Base-by-base conservation (phyloP, 129 eudicot species). In the Tagetes patula region DNA sequence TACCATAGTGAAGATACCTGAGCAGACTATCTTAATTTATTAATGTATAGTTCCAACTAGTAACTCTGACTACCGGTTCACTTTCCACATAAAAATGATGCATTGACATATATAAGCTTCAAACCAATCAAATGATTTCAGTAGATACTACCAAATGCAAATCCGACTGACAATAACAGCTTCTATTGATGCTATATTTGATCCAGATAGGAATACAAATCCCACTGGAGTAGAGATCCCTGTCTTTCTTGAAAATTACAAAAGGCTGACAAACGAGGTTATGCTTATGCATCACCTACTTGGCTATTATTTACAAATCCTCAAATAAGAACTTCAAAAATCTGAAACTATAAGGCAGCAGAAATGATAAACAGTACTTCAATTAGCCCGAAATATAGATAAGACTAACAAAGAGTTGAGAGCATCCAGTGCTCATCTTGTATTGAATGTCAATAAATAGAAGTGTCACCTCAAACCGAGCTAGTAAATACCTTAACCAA, bases 291-390 rank as follows among this genome's bases (percentile, higher is more conserved):
- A 5, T 70, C 74, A 50, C 64, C 49, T 70, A 70, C 50, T 70
- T 52, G 46, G 59, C 75, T 59, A 70, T 38, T 46, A 53, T 53
- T 14, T 70, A 10, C 38, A 53, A 55, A 32, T 70, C 37, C 4
- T 30, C 32, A 54, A 54, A 48, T 47, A 34, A 70, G 20, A 70
- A 39, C 73, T 69, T 48, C 46, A 4, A 69, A n/a, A 69, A 69
- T 11, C 58, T 68, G 64, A 53, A 70, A 70, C 75, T 53, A 43
- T 70, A 38, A 70, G 39, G 66, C 34, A 65, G 31, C 37, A 60
- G 27, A 31, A 33, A 8, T 13, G 6, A 53, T 38, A n/a, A 59
- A 13, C 34, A 73, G 37, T 60, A 56, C 55, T 72, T 41, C 46
- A 63, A 72, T 55, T 31, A 31, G 42, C 47, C 20, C 43, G 38